These are phyloP conservation scores for Agrocybe pediades DNA, from an alignment of 768 basidiomycete genomes.

Conservation along the genomic window DNA sequence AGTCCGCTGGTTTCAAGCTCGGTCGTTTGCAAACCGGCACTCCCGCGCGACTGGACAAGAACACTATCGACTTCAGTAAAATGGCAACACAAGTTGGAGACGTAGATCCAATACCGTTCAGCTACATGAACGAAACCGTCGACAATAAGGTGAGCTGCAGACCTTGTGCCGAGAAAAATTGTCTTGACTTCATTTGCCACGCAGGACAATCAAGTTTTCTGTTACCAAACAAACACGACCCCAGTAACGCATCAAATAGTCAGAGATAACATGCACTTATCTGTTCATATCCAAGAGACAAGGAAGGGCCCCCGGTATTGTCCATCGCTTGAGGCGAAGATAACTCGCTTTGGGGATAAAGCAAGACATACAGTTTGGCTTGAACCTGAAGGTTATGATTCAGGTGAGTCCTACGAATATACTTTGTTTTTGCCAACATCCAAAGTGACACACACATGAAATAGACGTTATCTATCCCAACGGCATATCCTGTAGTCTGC, in stretches of 20 bases:
- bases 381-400: constrained; percentile 91
- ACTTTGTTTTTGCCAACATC: not conserved
- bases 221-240: constrained; percentile 76
- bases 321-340: constrained; percentile 87
- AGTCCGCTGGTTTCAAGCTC: constrained; percentile 75
- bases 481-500: constrained; percentile 85
- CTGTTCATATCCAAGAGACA: constrained; percentile 87
- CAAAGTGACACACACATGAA: not conserved
- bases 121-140: constrained; percentile 68
- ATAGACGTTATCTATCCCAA: constrained; percentile 88
- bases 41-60: constrained; percentile 74
- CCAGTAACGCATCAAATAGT: constrained; percentile 74
- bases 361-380: constrained; percentile 78
- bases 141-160: constrained; percentile 59
- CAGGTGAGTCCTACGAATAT: constrained; percentile 46
- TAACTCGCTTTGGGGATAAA: constrained; percentile 77
- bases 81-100: constrained; percentile 73
- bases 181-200: not conserved
- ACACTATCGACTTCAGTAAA: constrained; percentile 68
- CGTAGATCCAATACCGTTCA: constrained; percentile 66
- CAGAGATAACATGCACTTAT: constrained; percentile 71
- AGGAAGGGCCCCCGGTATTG: constrained; percentile 92
- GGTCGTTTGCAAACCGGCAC: constrained; percentile 87
- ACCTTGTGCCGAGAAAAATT: not conserved
- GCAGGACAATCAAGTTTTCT: constrained; percentile 73